A percentile compares a stretch with the other conserved stretches of the same genome.
Evolutionary conservation across 352 stramenopile species (phyloP).

Genomic region (Pythium graminicola): DNA sequence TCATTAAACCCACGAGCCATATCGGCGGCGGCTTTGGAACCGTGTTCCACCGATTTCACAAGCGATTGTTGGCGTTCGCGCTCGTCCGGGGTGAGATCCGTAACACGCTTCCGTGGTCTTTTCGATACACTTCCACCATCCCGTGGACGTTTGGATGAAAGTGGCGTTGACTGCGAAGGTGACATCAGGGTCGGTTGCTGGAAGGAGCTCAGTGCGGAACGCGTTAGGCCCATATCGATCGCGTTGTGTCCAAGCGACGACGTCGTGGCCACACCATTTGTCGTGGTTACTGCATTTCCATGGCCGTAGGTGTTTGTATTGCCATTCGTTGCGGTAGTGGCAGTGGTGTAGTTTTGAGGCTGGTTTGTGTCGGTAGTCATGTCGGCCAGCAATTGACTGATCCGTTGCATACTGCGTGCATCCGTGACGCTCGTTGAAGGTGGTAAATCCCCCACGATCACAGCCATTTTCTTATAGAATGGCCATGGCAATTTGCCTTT

Average conservation of each 20-base stretch:
- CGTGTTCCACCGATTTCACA: slow-evolving; percentile 42
- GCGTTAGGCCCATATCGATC: too few species aligned
- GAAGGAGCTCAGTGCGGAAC: background rate
- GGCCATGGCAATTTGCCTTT: slow-evolving; percentile 52
- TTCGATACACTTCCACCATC: background rate
- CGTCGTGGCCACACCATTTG: background rate
- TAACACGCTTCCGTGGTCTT: slow-evolving; percentile 8
- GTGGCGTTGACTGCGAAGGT: background rate
- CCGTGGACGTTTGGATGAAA: slow-evolving; percentile 7
- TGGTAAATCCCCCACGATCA: slow-evolving; percentile 33
- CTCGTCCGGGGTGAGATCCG: slow-evolving; percentile 13
- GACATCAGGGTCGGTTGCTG: too few species aligned
- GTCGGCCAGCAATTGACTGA: slow-evolving; percentile 23
- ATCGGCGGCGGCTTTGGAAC: slow-evolving; percentile 35
- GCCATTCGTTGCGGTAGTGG: background rate
- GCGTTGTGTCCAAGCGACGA: too few species aligned
- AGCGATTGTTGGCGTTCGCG: slow-evolving; percentile 29
- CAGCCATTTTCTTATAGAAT: slow-evolving; percentile 38
- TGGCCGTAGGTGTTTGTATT: background rate
- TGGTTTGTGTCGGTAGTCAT: slow-evolving; percentile 4
- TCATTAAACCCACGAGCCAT: slow-evolving; percentile 26
- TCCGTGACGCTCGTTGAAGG: slow-evolving; percentile 14
- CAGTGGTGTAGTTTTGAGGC: background rate
- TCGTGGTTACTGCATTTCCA: background rate
- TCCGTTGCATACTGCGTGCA: slow-evolving; percentile 13